Conservation (phyloP, 305 asterid species). For the Solanum hybrid region DNA sequence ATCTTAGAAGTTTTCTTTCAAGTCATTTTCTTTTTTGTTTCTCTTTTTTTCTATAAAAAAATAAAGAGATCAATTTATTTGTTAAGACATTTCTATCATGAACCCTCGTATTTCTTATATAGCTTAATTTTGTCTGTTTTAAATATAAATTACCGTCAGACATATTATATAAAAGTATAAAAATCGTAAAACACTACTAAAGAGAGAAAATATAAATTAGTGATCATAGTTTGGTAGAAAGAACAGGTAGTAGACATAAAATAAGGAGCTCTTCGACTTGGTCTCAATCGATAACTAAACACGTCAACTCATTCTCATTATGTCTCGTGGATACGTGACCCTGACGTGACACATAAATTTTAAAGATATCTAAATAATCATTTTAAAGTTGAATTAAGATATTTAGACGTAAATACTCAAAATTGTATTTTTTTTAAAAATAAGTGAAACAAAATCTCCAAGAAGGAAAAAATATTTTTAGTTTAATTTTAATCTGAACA, state of each 20-base stretch:
- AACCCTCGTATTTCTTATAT: background rate
- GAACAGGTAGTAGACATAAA: background rate
- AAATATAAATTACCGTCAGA: too few species aligned
- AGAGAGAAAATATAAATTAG: too few species aligned
- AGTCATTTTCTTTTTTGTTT: background rate
- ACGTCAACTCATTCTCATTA: too few species aligned
- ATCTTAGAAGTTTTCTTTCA: background rate
- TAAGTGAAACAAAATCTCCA: background rate
- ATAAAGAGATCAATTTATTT: background rate
- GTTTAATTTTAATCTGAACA: background rate
- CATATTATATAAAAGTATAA: too few species aligned
- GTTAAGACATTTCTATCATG: background rate
- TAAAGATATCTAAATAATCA: rapidly evolving
- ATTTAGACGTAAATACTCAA: rapidly evolving
- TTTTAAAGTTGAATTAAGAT: background rate
- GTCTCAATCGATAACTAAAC: background rate
- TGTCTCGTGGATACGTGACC: rapidly evolving
- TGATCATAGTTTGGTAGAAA: background rate
- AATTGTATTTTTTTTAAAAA: too few species aligned
- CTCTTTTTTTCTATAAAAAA: background rate
- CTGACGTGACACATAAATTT: too few species aligned
- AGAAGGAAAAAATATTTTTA: background rate
- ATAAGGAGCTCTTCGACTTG: background rate
- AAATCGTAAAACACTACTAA: background rate
- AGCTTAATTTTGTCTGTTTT: background rate